These are phyloP conservation scores for Mucor racemosus DNA, from an alignment of 371 early-diverging fungal genomes.

Conservation along the genomic window DNA sequence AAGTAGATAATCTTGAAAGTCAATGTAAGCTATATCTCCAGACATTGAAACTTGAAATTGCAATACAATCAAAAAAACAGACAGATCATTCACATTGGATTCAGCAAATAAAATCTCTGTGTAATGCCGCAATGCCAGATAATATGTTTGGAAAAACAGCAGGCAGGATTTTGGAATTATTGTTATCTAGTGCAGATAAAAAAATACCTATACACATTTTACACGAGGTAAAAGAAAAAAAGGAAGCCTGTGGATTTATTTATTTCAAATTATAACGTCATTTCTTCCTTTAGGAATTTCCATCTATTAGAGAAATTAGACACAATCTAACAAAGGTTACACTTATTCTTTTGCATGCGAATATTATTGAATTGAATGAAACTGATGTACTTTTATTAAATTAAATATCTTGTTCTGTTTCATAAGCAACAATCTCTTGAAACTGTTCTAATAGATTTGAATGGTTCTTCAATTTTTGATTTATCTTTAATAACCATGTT, in stretches of 20 bases:
- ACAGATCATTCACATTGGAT: neutral
- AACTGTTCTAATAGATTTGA: slow-evolving; percentile 58
- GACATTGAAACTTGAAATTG: slow-evolving; percentile 1
- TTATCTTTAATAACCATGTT: slow-evolving; percentile 52
- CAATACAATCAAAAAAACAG: neutral
- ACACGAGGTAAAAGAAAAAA: neutral
- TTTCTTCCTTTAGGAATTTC: slow-evolving; percentile 8
- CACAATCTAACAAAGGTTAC: slow-evolving; percentile 8
- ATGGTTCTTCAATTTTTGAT: slow-evolving; percentile 42
- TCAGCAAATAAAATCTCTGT: slow-evolving; percentile 2
- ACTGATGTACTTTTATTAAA: slow-evolving; percentile 10
- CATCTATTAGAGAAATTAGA: slow-evolving; percentile 1
- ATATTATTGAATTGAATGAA: slow-evolving; percentile 8
- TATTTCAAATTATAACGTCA: slow-evolving; percentile 1
- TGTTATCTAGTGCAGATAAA: neutral
- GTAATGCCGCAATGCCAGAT: neutral
- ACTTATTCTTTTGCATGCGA: neutral
- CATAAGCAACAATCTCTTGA: slow-evolving; percentile 64
- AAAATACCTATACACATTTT: neutral
- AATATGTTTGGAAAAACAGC: slow-evolving; percentile 1
- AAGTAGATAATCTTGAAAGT: neutral
- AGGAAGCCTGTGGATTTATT: neutral
- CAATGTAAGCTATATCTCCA: neutral
- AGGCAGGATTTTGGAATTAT: slow-evolving; percentile 1
- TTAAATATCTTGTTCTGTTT: slow-evolving; percentile 43